Base-by-base conservation (phyloP, 768 basidiomycete genomes). In the Pleurotus pulmonarius region DNA sequence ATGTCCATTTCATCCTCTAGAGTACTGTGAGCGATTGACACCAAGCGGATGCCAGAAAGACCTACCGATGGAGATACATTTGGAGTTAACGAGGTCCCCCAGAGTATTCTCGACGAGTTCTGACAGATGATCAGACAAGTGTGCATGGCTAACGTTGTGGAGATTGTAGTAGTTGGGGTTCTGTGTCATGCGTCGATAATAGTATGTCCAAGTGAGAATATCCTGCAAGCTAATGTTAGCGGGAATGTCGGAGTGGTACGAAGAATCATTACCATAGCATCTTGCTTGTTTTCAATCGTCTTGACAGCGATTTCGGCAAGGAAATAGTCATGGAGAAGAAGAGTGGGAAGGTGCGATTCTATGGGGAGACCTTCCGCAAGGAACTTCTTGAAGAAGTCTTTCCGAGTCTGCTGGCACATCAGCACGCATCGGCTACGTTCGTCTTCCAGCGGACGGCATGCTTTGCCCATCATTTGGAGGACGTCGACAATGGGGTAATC, bases 341-440 rank as follows among this genome's bases (percentile, higher is more conserved):
- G 88, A 0, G 92, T 93, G 1, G 95, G 87, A 3, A 98, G 74
- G 68, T 96, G 94, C 0, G 92, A 95, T 69, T 99, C 97, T 61
- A 98, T 97, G 5, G 96, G 97, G 24, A 99, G 74, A n/a, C 96
- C 97, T 68, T 98, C 95, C 1, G 88, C 87, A 49, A 99, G 70
- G 83, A 98, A 98, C 71, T 98, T 98, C 75, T 94, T 96, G 81
- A 95, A 98, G 72, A 98, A 99, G 68, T 98, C 96, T 71, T 98
- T 99, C 37, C 95, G 82, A 0, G 93, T 96, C 70, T 96, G 92
- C 64, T 98, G 96, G 65, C 92, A 94, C 94, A 99, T 98, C 38
- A 98, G 75, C 2, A 99, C 89, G 64, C 96, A 98, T 12, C 94
- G 89, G 63, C 92, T 94, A 57, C 88, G 86, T 2, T 89, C 86